These are phyloP conservation scores for Pseudopithomyces chartarum DNA, from an alignment of 2,329 filamentous ascomycete species.

Conservation along the genomic window DNA sequence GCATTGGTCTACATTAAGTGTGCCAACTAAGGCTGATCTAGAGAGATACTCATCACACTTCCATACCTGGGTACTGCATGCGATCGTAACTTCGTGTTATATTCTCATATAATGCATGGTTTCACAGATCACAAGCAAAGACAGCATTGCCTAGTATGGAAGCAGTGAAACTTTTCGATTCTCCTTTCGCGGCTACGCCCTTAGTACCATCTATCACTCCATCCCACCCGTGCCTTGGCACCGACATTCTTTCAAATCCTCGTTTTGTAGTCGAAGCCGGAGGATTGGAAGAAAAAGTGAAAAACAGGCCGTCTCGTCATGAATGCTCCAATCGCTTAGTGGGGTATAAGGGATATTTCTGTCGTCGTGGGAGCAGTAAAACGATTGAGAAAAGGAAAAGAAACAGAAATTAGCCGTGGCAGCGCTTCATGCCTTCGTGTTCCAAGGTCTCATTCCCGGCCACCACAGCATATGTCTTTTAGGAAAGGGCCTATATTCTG, in stretches of 20 bases:
- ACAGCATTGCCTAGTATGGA: no score
- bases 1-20: no score
- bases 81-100: no score
- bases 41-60: no score
- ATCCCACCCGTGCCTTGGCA: neutral
- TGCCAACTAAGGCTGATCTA: no score
- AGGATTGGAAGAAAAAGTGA: neutral
- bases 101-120: no score
- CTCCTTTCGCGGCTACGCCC: no score
- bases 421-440: neutral
- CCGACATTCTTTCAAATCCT: neutral
- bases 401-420: neutral
- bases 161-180: no score
- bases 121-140: no score
- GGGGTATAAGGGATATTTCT: conserved; percentile 4
- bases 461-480: neutral
- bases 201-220: neutral
- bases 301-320: conserved; percentile 4
- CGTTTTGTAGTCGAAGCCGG: neutral
- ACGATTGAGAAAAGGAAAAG: neutral
- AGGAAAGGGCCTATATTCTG: neutral
- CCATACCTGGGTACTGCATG: no score
- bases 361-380: neutral
- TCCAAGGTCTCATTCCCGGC: neutral
- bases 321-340: neutral